A percentile compares a stretch with the other conserved stretches of the same genome.
phyloP scores from a whole-genome alignment of 2,329 filamentous ascomycete species.

The Fusarium keratoplasticum region DNA sequence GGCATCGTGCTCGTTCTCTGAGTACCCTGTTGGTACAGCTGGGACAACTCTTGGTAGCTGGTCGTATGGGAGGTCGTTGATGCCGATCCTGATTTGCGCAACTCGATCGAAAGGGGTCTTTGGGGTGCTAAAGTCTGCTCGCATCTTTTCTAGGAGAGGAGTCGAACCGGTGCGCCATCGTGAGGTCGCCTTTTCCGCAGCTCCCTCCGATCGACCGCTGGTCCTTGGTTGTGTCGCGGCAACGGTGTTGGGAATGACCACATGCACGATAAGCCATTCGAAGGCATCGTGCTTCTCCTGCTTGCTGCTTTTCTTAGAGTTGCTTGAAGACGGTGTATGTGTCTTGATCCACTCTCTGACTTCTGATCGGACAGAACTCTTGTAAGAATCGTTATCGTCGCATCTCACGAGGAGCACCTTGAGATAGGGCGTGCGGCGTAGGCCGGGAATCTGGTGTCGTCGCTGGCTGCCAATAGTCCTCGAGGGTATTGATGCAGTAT shows the following conservation, averaged over 20 bases:
- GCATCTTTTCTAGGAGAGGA: conserved; percentile 89
- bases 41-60: conserved; percentile 71
- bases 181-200: conserved; percentile 76
- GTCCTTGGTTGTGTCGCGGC: conserved; percentile 82
- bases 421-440: conserved; percentile 92
- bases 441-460: conserved; percentile 93
- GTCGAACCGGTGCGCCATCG: conserved; percentile 84
- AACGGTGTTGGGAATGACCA: conserved; percentile 87
- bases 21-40: conserved; percentile 71
- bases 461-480: conserved; percentile 58
- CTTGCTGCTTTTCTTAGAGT: conserved; percentile 67
- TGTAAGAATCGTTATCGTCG: conserved; percentile 96
- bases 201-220: conserved; percentile 65
- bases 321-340: conserved; percentile 71
- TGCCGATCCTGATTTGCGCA: conserved; percentile 83
- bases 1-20: conserved; percentile 80
- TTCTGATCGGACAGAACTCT: conserved; percentile 78
- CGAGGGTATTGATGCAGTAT: conserved; percentile 49
- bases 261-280: conserved; percentile 94
- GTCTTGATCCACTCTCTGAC: conserved; percentile 92
- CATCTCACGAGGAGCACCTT: conserved; percentile 91
- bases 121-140: conserved; percentile 80
- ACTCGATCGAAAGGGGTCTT: conserved; percentile 82
- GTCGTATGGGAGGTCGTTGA: conserved; percentile 76
- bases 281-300: conserved; percentile 96